phyloP scores from a whole-genome alignment of 148 eudicot species.

The Silene uniflora region DNA sequence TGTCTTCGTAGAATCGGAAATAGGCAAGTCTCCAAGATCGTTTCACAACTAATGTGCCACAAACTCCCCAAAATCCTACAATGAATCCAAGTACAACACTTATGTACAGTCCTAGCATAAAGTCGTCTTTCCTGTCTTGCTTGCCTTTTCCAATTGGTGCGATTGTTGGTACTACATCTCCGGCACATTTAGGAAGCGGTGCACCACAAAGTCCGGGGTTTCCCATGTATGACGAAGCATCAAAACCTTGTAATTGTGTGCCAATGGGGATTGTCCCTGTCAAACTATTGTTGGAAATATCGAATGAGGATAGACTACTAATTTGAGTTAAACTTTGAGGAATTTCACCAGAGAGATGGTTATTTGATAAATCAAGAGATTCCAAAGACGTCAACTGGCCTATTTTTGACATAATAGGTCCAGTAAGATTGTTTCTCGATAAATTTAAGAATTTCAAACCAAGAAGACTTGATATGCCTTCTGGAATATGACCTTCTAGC shows the following conservation, averaged over 20 bases:
- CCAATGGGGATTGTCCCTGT: conserved; percentile 1
- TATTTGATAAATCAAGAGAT: conserved; percentile 1
- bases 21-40: conserved; percentile 22
- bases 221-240: conserved; percentile 6
- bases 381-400: conserved; percentile 11
- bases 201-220: conserved; percentile 16
- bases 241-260: conserved; percentile 10
- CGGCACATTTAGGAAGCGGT: neutral
- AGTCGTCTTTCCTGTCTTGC: neutral
- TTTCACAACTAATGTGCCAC: conserved; percentile 18
- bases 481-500: no score
- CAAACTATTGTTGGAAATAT: conserved; percentile 11
- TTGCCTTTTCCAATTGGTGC: neutral
- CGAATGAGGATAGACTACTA: neutral
- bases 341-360: conserved; percentile 9
- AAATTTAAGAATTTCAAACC: conserved; percentile 7
- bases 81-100: conserved; percentile 21
- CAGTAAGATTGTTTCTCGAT: conserved; percentile 14
- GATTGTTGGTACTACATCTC: neutral
- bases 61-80: conserved; percentile 25
- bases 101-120: conserved; percentile 18
- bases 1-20: conserved; percentile 17
- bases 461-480: conserved; percentile 5
- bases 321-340: conserved; percentile 1
- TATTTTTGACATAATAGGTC: conserved; percentile 1